phyloP scores from a whole-genome alignment of 169 alveolate species.

The Eimeria falciformis region DNA sequence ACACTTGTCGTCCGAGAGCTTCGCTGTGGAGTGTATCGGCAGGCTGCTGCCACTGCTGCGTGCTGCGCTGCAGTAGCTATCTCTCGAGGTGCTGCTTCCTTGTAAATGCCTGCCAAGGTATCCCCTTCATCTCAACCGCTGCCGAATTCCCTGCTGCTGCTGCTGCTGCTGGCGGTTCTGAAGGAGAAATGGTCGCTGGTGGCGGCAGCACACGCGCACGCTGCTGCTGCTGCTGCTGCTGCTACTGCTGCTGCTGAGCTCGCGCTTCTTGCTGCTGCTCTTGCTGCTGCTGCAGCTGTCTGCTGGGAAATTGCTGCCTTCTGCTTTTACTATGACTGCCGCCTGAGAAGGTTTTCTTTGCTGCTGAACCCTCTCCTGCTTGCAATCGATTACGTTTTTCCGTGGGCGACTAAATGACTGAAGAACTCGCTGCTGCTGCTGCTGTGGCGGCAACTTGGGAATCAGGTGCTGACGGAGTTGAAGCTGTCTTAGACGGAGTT shows the following conservation, averaged over 20 bases:
- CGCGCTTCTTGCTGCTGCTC: constrained; percentile 22
- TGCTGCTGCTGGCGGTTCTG: constrained; percentile 5
- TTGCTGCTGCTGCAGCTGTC: constrained; percentile 24
- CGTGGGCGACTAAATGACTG: constrained; percentile 1
- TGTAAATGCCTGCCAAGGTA: constrained; percentile 4
- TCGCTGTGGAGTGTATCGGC: neutral
- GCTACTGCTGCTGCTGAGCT: constrained; percentile 19
- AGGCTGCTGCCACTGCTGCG: constrained; percentile 4
- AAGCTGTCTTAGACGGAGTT: neutral
- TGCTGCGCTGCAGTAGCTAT: constrained; percentile 24
- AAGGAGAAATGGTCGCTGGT: neutral
- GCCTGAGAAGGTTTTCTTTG: neutral
- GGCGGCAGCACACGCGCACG: neutral
- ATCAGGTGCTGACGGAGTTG: constrained; percentile 3
- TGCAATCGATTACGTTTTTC: neutral
- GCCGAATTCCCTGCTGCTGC: neutral
- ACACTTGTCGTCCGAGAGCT: constrained; percentile 11
- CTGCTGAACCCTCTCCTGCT: neutral
- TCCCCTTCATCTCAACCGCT: neutral
- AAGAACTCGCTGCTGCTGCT: constrained; percentile 23
- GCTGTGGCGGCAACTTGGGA: constrained; percentile 24
- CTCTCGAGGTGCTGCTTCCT: constrained; percentile 50
- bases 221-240: neutral
- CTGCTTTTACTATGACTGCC: neutral
- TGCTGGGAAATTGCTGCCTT: neutral